Percentiles rank a stretch among this genome's conserved stretches.
Conservation (phyloP, 306 rosid genomes). For the Clitoria ternatea region DNA sequence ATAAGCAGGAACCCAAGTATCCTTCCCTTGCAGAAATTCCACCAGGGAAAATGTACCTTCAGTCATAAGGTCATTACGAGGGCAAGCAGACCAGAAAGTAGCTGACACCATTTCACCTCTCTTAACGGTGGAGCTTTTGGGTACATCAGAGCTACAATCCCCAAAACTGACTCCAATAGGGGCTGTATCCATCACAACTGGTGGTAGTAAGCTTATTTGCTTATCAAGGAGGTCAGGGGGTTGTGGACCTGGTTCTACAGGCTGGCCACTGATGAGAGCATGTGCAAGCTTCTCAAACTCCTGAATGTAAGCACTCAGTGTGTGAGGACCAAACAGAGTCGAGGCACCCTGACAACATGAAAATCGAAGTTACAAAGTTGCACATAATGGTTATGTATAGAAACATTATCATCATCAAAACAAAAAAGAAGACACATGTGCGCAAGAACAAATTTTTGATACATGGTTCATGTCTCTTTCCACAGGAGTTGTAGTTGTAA, state of each 20-base stretch:
- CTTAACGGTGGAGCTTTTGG: slow-evolving; percentile 60
- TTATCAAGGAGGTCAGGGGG: slow-evolving; percentile 77
- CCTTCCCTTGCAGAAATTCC: slow-evolving; percentile 59
- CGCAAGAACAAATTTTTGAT: too few relatives aligned
- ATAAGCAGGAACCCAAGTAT: slow-evolving; percentile 73
- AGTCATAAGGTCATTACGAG: slow-evolving; percentile 89
- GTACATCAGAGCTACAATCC: slow-evolving; percentile 64
- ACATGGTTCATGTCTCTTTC: slow-evolving; percentile 6
- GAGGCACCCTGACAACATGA: slow-evolving; percentile 72
- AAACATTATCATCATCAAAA: background rate
- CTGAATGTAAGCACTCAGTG: slow-evolving; percentile 81
- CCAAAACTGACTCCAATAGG: slow-evolving; percentile 65
- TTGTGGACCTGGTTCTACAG: slow-evolving; percentile 63
- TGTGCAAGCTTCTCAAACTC: slow-evolving; percentile 83
- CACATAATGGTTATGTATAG: background rate
- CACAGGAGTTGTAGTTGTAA: slow-evolving; percentile 13
- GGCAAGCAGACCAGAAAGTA: slow-evolving; percentile 87
- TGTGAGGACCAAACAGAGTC: slow-evolving; percentile 92
- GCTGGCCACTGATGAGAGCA: slow-evolving; percentile 46
- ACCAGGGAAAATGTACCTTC: slow-evolving; percentile 92
- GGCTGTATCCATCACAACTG: slow-evolving; percentile 67
- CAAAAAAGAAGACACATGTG: too few relatives aligned
- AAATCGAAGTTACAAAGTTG: slow-evolving; percentile 5
- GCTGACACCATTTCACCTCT: slow-evolving; percentile 61
- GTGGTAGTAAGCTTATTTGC: slow-evolving; percentile 81